These are phyloP conservation scores for Colletotrichum sansevieriae DNA, from an alignment of 2,329 filamentous ascomycete genomes.

Conservation along the genomic window DNA sequence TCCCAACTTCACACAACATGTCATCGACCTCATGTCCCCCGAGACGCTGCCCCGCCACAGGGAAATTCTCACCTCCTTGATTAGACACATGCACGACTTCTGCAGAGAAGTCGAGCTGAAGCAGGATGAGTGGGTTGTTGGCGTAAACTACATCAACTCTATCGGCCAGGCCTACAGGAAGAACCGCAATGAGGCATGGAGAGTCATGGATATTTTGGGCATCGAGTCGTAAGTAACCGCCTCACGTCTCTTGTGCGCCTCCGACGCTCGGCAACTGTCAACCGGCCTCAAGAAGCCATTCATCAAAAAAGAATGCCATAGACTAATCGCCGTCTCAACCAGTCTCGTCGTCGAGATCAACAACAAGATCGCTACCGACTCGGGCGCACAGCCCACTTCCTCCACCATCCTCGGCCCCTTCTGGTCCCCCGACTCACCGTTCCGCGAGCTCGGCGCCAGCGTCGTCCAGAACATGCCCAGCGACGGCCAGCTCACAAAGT, in stretches of 20 bases:
- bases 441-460: conserved; percentile 40
- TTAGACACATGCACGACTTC: conserved; percentile 40
- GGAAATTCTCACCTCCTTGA: conserved; percentile 39
- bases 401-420: conserved; percentile 42
- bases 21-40: conserved; percentile 42
- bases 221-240: conserved; percentile 36
- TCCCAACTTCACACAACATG: conserved; percentile 42
- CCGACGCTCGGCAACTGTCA: too few relatives aligned
- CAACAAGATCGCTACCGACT: conserved; percentile 37
- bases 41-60: conserved; percentile 39
- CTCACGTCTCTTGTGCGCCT: background rate
- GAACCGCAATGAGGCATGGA: conserved; percentile 42
- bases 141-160: conserved; percentile 42
- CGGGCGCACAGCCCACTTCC: conserved; percentile 37
- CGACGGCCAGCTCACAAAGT: conserved; percentile 38
- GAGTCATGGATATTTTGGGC: conserved; percentile 40
- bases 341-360: conserved; percentile 42
- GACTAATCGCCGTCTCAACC: background rate
- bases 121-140: conserved; percentile 40
- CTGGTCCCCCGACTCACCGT: conserved; percentile 43
- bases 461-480: conserved; percentile 41
- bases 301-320: background rate
- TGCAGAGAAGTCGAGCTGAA: conserved; percentile 40
- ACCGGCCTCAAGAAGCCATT: too few relatives aligned
- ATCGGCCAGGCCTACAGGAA: conserved; percentile 42